phyloP scores from a whole-genome alignment of 1,139 yeast species.

The Nakaseomyces sp. region DNA sequence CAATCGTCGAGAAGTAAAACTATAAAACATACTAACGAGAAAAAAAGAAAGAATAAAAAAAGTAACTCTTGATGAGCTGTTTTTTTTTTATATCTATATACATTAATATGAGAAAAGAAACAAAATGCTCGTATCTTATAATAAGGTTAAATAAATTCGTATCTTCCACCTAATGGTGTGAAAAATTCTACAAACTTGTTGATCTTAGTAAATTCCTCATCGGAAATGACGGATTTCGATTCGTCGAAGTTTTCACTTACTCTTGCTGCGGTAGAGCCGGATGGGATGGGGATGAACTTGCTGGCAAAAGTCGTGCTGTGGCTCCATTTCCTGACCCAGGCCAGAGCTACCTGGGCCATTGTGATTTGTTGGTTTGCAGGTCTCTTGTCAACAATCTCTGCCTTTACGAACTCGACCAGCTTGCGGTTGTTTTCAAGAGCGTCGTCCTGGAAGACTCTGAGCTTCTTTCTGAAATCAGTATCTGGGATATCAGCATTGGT shows the following conservation, averaged over 20 bases:
- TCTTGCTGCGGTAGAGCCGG: constrained; percentile 52
- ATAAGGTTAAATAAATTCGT: constrained; percentile 26
- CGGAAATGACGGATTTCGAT: constrained; percentile 36
- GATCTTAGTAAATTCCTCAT: constrained; percentile 44
- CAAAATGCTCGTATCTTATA: not conserved
- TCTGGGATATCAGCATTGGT: constrained; percentile 39
- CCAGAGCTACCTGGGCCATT: constrained; percentile 60
- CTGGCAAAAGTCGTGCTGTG: constrained; percentile 34
- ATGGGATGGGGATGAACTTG: constrained; percentile 70
- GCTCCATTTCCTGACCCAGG: constrained; percentile 49
- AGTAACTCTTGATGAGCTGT: no score
- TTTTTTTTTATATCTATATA: not conserved
- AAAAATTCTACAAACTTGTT: constrained; percentile 37
- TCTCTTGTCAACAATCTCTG: constrained; percentile 38
- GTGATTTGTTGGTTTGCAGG: constrained; percentile 41
- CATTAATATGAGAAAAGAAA: not conserved
- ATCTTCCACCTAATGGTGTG: constrained; percentile 45
- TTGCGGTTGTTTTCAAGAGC: constrained; percentile 43
- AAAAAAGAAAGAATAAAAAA: no score
- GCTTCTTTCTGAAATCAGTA: constrained; percentile 44
- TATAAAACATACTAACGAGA: no score
- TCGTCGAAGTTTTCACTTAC: constrained; percentile 50
- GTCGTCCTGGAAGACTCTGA: constrained; percentile 56
- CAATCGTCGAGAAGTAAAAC: no score
- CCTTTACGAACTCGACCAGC: constrained; percentile 35